Conservation (phyloP, 371 early-diverging fungal genomes). For the Coemansia sp. region DNA sequence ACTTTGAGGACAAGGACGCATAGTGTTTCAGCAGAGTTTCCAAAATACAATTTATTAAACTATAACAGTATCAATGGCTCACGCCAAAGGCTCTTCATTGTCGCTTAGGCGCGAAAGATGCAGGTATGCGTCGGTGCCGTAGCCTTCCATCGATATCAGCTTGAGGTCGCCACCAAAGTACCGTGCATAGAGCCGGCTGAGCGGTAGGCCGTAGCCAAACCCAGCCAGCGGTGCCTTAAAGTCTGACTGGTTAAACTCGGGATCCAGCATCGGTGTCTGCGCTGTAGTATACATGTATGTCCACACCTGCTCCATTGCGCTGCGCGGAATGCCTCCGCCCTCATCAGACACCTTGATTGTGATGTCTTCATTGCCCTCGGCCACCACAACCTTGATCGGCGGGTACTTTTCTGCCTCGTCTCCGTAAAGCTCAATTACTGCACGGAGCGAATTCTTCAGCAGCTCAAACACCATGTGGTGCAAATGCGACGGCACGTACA, state of each 20-base stretch:
- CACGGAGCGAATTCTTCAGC: slow-evolving; percentile 92
- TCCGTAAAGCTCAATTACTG: slow-evolving; percentile 90
- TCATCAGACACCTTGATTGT: slow-evolving; percentile 96
- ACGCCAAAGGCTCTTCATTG: slow-evolving; percentile 84
- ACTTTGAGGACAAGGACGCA: slow-evolving; percentile 32
- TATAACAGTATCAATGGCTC: neutral
- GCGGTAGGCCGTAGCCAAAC: slow-evolving; percentile 95
- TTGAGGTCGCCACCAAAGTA: slow-evolving; percentile 96
- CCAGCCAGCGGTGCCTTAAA: slow-evolving; percentile 98
- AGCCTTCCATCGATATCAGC: slow-evolving; percentile 95
- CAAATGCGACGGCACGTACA: slow-evolving; percentile 94
- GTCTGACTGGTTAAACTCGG: slow-evolving; percentile 79
- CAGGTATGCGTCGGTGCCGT: slow-evolving; percentile 94
- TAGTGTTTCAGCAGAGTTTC: neutral
- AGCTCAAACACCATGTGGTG: slow-evolving; percentile 98
- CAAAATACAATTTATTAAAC: neutral
- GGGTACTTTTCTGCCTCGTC: slow-evolving; percentile 87
- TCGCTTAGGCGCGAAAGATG: slow-evolving; percentile 90
- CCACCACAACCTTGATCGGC: slow-evolving; percentile 87
- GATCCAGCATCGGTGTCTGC: slow-evolving; percentile 80
- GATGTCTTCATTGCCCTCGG: slow-evolving; percentile 95
- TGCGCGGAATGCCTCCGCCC: slow-evolving; percentile 92
- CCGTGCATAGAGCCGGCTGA: slow-evolving; percentile 82
- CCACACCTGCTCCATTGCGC: slow-evolving; percentile 90
- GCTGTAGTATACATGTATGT: slow-evolving; percentile 98